phyloP scores from a whole-genome alignment of 345 rosid genomes.

The Ailanthus altissimus region DNA sequence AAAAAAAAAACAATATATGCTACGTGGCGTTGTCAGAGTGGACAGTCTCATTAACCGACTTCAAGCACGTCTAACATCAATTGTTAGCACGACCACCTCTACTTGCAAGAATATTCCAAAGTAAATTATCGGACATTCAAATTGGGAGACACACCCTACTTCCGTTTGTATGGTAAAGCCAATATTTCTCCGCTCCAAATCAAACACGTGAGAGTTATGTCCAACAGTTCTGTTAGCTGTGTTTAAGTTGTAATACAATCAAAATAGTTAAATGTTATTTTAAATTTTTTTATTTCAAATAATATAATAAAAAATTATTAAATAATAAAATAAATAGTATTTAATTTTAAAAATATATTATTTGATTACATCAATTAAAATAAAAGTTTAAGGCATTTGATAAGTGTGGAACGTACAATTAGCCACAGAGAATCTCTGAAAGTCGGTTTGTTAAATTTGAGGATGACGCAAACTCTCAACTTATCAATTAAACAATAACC shows the following conservation, averaged over 20 bases:
- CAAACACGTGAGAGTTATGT: neutral
- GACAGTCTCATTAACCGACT: neutral
- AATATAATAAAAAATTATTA: no score
- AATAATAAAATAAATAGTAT: no score
- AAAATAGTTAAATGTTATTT: no score
- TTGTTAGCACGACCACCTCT: neutral
- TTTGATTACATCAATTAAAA: no score
- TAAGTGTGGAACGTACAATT: no score
- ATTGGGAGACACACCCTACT: neutral
- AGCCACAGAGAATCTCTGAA: neutral
- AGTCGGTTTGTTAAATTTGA: neutral
- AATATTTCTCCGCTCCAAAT: no score
- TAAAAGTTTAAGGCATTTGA: no score
- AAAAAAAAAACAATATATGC: no score
- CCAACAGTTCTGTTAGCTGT: neutral
- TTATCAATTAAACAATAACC: neutral
- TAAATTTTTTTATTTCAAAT: no score
- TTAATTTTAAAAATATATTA: no score
- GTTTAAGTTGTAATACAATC: neutral
- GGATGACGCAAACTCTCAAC: constrained; percentile 1
- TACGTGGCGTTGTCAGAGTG: constrained; percentile 8
- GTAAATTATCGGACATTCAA: neutral
- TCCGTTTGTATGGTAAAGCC: neutral
- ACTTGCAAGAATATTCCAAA: constrained; percentile 18
- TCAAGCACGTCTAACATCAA: neutral